phyloP scores from a whole-genome alignment of 352 stramenopile genomes.

The Bremia lactucae region DNA sequence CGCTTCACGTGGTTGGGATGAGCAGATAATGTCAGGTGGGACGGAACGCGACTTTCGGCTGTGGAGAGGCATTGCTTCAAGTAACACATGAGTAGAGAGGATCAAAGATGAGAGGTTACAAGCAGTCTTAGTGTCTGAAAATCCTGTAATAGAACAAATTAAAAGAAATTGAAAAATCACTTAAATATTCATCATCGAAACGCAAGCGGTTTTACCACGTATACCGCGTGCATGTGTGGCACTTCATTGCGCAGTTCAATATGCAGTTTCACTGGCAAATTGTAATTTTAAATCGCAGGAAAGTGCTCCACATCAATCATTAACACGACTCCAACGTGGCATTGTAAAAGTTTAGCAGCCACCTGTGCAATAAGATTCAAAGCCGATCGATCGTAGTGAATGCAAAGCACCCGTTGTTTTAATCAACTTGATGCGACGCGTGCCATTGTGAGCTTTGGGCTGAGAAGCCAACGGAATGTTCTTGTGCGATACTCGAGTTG shows the following conservation, averaged over 20 bases:
- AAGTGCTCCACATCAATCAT: slow-evolving; percentile 44
- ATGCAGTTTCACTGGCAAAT: slow-evolving; percentile 21
- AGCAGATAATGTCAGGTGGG: no score
- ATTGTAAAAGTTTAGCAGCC: slow-evolving; percentile 37
- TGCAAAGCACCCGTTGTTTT: slow-evolving; percentile 32
- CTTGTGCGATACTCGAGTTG: slow-evolving; percentile 18
- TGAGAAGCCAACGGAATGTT: slow-evolving; percentile 38
- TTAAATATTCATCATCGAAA: no score
- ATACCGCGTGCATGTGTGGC: slow-evolving; percentile 45
- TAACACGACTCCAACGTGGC: slow-evolving; percentile 50
- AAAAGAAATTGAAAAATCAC: no score
- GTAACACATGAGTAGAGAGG: no score
- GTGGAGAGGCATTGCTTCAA: no score
- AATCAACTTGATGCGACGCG: slow-evolving; percentile 32
- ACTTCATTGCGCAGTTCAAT: slow-evolving; percentile 34
- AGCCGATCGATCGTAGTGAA: slow-evolving; percentile 32
- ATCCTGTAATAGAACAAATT: no score
- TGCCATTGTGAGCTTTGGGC: slow-evolving; percentile 27
- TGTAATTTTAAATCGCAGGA: slow-evolving; percentile 36
- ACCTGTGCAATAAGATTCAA: slow-evolving; percentile 46
- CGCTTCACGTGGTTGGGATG: no score
- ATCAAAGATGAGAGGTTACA: no score
- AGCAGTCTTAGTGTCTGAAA: no score
- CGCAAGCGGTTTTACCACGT: slow-evolving; percentile 46
- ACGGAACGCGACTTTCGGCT: no score